Percentiles rank a stretch among this genome's conserved stretches.
Conservation (phyloP, 169 alveolate genomes). For the Plasmodium berghei region DNA sequence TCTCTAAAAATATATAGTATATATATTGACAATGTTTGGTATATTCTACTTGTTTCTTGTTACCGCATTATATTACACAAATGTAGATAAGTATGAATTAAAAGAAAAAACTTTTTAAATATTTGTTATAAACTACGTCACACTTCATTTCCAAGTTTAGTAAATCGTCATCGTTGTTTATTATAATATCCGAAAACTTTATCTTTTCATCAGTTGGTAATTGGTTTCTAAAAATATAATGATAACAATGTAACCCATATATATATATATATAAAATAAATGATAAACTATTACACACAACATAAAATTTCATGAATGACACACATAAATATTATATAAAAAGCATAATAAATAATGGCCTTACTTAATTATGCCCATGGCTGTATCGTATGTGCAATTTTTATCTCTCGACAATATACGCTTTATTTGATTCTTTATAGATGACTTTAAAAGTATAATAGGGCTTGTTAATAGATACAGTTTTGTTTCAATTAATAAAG, state of each 20-base stretch:
- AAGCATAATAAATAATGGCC: background rate
- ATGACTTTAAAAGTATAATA: constrained; percentile 79
- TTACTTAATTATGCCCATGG: constrained; percentile 83
- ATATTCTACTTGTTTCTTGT: no score
- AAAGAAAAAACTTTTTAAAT: constrained; percentile 71
- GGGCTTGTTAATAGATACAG: constrained; percentile 82
- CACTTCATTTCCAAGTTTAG: constrained; percentile 74
- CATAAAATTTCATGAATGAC: background rate
- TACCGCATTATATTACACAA: background rate
- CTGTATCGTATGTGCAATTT: constrained; percentile 78
- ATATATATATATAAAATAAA: background rate
- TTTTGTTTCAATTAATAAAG: constrained; percentile 85
- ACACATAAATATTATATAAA: background rate
- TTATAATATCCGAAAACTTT: constrained; percentile 68
- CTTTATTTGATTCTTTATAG: constrained; percentile 79
- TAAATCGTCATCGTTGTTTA: constrained; percentile 77
- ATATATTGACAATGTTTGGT: no score
- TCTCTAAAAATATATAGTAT: no score
- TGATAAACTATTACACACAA: background rate
- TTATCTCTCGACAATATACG: constrained; percentile 81
- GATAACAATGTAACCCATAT: constrained; percentile 5
- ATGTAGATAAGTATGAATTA: constrained; percentile 9
- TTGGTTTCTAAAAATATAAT: constrained; percentile 51
- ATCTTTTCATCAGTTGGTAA: constrained; percentile 75
- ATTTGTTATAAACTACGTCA: constrained; percentile 74